These are phyloP conservation scores for Pleurotus sapidus DNA, from an alignment of 768 basidiomycete genomes.

Conservation along the genomic window DNA sequence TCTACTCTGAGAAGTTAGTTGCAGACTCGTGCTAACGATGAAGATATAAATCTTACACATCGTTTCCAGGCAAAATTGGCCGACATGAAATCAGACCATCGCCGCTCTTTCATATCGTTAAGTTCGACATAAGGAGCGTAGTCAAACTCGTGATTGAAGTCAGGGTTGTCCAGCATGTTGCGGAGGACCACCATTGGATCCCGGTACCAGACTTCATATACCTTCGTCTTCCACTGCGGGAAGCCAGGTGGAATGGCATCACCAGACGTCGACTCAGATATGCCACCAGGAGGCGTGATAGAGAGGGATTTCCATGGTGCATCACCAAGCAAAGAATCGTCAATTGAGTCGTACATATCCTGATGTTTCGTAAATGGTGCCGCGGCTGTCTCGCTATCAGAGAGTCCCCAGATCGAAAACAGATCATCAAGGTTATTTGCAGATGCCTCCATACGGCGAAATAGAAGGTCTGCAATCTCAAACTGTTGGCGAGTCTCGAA, in stretches of 20 bases:
- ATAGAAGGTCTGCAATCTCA: too few species aligned
- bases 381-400: too few species aligned
- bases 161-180: constrained; percentile 28
- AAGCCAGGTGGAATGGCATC: too few species aligned
- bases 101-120: constrained; percentile 16
- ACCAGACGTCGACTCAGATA: too few species aligned
- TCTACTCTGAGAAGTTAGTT: constrained; percentile 8
- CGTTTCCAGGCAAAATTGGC: constrained; percentile 39
- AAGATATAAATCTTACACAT: constrained; percentile 18
- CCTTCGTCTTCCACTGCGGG: constrained; percentile 27
- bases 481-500: too few species aligned
- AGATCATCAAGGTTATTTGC: too few species aligned
- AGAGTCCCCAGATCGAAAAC: too few species aligned
- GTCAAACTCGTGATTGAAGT: constrained; percentile 32
- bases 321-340: constrained; percentile 19
- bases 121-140: constrained; percentile 23
- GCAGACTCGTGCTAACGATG: not conserved
- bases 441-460: too few species aligned
- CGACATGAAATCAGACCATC: constrained; percentile 34
- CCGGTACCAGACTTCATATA: constrained; percentile 29
- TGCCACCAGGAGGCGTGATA: constrained; percentile 12
- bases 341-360: constrained; percentile 24
- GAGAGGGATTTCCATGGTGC: constrained; percentile 23
- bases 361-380: constrained; percentile 20
- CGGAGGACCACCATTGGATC: constrained; percentile 23